A percentile compares a stretch with the other conserved stretches of the same genome.
Conservation (phyloP, 1,284 basidiomycete species). For the Sporisorium reilianum region DNA sequence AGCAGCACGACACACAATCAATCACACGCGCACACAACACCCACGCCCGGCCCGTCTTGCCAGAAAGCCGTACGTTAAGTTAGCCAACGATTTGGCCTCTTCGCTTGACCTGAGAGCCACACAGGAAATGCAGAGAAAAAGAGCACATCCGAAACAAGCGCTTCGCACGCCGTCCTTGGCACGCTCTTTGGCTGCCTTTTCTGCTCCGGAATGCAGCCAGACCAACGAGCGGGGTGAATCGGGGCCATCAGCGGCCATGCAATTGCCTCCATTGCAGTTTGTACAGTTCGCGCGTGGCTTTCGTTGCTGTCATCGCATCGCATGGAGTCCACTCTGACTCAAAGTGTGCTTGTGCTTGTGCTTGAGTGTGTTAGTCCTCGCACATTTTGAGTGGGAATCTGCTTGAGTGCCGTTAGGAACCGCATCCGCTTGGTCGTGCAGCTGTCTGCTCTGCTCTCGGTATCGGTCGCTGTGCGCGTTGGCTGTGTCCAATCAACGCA, state of each 20-base stretch:
- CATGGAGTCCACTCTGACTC: too few species aligned
- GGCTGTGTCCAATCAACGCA: constrained; percentile 27
- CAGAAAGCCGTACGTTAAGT: neutral
- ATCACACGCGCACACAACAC: neutral
- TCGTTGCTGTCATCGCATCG: too few species aligned
- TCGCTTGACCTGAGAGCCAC: neutral
- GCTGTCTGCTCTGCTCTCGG: constrained; percentile 4
- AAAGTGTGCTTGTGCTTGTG: neutral
- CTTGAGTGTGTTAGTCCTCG: neutral
- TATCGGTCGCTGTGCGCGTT: constrained; percentile 4
- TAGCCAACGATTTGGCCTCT: too few species aligned
- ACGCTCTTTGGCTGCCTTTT: neutral
- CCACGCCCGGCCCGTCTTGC: neutral
- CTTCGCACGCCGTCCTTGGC: neutral
- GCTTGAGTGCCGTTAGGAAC: neutral
- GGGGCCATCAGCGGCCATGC: too few species aligned
- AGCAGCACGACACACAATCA: constrained; percentile 2
- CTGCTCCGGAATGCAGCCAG: neutral
- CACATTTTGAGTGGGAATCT: neutral
- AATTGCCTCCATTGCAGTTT: neutral
- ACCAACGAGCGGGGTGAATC: constrained; percentile 1
- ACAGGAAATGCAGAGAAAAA: neutral
- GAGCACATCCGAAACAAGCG: neutral
- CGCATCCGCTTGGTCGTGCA: neutral
- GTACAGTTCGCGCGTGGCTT: neutral